Conservation (phyloP, 176 grass and related monocot species). For the Oryza longistaminata region DNA sequence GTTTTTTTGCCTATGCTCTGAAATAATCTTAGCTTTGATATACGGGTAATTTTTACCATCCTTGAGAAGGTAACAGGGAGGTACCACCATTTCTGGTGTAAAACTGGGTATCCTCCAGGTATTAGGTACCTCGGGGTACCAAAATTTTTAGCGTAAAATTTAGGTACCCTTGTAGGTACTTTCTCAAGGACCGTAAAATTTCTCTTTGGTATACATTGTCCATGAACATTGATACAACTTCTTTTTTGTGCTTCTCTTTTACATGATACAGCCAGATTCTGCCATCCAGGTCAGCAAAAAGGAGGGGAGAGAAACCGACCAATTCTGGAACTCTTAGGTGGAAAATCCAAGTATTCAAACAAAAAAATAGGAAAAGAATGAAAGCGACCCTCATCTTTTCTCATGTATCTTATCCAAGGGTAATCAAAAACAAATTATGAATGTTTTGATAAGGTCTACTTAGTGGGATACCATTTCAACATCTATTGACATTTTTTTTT, state of each 20-base stretch:
- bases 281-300: conserved; percentile 75
- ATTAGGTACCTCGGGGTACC: too few species aligned
- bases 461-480: conserved; percentile 7
- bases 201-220: neutral
- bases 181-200: too few species aligned
- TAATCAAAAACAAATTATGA: conserved; percentile 31
- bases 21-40: conserved; percentile 16
- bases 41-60: neutral
- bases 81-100: too few species aligned
- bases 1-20: conserved; percentile 13
- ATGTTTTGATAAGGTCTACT: conserved; percentile 21
- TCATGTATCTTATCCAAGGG: conserved; percentile 81
- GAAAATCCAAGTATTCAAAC: conserved; percentile 82
- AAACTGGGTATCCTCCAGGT: too few species aligned
- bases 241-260: conserved; percentile 16
- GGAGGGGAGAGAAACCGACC: conserved; percentile 87
- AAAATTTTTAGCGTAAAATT: too few species aligned
- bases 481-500: conserved; percentile 24
- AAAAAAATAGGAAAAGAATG: conserved; percentile 80
- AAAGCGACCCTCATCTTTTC: conserved; percentile 88
- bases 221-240: neutral
- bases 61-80: too few species aligned
- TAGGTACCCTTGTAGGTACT: too few species aligned
- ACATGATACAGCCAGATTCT: conserved; percentile 70
- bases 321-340: conserved; percentile 86